phyloP scores from a whole-genome alignment of 495 filamentous ascomycete species.

The Neurospora intermedia region DNA sequence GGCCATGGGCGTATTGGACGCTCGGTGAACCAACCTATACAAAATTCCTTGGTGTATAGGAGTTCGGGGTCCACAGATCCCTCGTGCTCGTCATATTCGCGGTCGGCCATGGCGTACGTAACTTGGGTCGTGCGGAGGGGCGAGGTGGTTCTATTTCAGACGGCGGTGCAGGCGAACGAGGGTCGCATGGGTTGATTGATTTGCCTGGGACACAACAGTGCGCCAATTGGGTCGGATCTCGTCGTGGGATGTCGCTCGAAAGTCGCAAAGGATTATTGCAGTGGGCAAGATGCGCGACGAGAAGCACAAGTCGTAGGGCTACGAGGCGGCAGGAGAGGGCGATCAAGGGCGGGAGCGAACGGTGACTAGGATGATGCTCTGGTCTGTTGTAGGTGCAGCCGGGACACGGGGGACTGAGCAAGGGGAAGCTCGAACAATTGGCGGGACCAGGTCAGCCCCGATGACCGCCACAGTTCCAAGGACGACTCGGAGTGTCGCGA shows the following conservation, averaged over 20 bases:
- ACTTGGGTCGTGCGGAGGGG: background rate
- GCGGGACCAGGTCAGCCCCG: background rate
- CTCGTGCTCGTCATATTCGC: slow-evolving; percentile 31
- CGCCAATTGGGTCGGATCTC: background rate
- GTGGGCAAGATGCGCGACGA: background rate
- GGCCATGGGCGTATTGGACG: background rate
- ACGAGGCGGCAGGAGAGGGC: background rate
- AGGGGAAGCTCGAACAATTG: background rate
- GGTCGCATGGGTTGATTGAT: background rate
- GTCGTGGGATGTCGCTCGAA: background rate
- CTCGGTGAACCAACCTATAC: slow-evolving; percentile 58
- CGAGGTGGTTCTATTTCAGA: background rate
- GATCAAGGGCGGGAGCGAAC: background rate
- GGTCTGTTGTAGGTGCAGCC: background rate
- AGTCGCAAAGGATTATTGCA: background rate
- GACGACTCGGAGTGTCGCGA: background rate
- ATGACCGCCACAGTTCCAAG: background rate
- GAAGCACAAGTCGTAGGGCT: background rate
- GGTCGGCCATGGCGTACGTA: slow-evolving; percentile 28
- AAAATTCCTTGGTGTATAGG: slow-evolving; percentile 86
- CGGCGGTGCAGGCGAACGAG: background rate
- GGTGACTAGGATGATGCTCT: background rate
- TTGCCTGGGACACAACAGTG: background rate
- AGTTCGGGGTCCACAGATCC: slow-evolving; percentile 64
- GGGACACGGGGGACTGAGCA: background rate